Base-by-base conservation (phyloP, 345 rosid genomes). In the Dovyalis caffra region DNA sequence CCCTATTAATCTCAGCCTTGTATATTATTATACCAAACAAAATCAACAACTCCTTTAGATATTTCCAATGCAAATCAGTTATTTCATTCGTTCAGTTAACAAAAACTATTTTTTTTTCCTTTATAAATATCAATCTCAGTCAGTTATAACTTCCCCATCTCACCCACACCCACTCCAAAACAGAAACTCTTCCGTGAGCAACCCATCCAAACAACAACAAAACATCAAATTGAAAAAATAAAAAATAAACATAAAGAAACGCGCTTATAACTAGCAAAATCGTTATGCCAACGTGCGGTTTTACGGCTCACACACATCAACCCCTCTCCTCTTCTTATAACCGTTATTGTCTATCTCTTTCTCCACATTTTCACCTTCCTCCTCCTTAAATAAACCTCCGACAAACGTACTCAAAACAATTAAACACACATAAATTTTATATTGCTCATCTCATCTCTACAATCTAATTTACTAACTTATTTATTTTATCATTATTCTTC, bases 251-350 rank as follows among this genome's bases (percentile, higher is more conserved):
- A n/a, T n/a, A n/a, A n/a, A 74, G 75, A 60, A 71, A 82, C 79
- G 75, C 76, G 80, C 83, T 56, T 58, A 37, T 69, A 77, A 80
- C 77, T 28, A 78, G 71, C 82, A 71, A 60, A 74, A 33, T 78
- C 76, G 79, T 78, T 79, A 66, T 31, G 58, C 73, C 81, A 77
- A 75, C 74, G 61, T 65, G 87, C 89, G 84, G 88, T 85, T 89
- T 86, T 83, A 81, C 81, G 77, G 84, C 77, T 84, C 86, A 88
- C 82, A 75, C 83, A 49, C 79, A 86, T 81, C 88, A 80, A 79
- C 80, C 83, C 74, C 74, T 53, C 32, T 45, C 64, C 66, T 57
- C 62, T 23, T 47, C 40, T 53, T n/a, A 66, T 73, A 80, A 65
- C 83, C 74, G 83, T 79, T 68, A 61, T 64, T 70, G n/a, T n/a